Conservation (phyloP, 164 flowering plant species). For the Warburgia ugandensis region DNA sequence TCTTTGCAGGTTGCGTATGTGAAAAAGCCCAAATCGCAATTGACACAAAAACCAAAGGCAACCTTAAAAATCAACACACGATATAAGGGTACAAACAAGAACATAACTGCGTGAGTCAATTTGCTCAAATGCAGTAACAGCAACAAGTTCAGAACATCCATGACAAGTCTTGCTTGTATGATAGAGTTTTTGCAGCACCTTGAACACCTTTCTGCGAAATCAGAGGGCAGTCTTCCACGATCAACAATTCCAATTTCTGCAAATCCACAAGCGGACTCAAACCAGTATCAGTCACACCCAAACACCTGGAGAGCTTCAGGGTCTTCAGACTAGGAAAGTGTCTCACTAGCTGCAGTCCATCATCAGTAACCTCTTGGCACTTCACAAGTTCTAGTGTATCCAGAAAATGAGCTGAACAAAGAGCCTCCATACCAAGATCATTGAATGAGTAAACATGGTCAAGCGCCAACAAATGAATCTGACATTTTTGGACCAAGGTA, state of each 20-base stretch:
- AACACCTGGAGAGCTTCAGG: constrained; percentile 49
- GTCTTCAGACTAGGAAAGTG: constrained; percentile 37
- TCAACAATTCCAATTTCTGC: constrained; percentile 40
- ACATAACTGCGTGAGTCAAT: no score
- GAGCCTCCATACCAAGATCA: constrained; percentile 73
- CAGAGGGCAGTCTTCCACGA: constrained; percentile 75
- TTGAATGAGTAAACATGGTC: constrained; percentile 66
- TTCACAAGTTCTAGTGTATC: constrained; percentile 57
- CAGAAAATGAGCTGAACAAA: constrained; percentile 52
- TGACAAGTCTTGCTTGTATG: constrained; percentile 62
- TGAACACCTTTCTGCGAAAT: constrained; percentile 58
- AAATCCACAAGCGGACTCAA: constrained; percentile 56
- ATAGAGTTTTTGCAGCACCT: constrained; percentile 50
- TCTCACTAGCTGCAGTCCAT: constrained; percentile 54
- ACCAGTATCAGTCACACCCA: constrained; percentile 69
- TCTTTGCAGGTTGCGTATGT: constrained; percentile 1
- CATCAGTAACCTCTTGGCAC: constrained; percentile 78
- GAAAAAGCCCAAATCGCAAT: no score
- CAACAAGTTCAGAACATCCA: constrained; percentile 55
- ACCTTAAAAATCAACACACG: no score
- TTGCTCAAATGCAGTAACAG: no score
- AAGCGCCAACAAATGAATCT: constrained; percentile 46
- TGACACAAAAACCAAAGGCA: no score
- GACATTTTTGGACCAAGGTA: constrained; percentile 45
- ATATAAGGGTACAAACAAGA: no score